Evolutionary conservation across 2,329 filamentous ascomycete species (phyloP).

Genomic region (Talaromyces albobiverticillius): DNA sequence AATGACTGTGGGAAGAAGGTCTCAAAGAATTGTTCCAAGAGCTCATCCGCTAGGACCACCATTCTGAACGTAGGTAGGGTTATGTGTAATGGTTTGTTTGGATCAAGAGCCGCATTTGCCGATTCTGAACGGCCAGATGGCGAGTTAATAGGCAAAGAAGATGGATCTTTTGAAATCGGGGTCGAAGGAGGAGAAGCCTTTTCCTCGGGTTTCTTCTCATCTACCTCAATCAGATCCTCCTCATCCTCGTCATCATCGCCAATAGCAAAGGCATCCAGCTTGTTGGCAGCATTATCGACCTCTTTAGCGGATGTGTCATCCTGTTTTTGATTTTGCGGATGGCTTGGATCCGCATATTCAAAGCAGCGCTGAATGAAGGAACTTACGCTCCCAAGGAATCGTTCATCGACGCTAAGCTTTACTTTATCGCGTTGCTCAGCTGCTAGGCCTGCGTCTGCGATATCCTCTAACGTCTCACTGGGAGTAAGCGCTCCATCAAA

Average conservation of each 20-base stretch:
- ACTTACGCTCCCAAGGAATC: conserved; percentile 87
- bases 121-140: conserved; percentile 59
- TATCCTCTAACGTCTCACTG: conserved; percentile 57
- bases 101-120: conserved; percentile 87
- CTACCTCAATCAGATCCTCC: conserved; percentile 44
- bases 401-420: conserved; percentile 69
- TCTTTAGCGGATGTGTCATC: conserved; percentile 16
- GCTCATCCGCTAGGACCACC: conserved; percentile 94
- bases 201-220: conserved; percentile 25
- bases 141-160: conserved; percentile 40
- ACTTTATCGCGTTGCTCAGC: conserved; percentile 35
- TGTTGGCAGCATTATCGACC: conserved; percentile 34
- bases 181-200: conserved; percentile 24
- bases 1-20: conserved; percentile 91
- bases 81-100: conserved; percentile 88
- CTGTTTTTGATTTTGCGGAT: conserved; percentile 58
- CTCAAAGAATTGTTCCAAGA: conserved; percentile 96
- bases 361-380: conserved; percentile 96
- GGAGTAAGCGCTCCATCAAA: conserved; percentile 71
- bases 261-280: conserved; percentile 66
- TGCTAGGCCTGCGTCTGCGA: conserved; percentile 39
- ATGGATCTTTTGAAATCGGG: conserved; percentile 30
- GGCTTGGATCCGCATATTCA: conserved; percentile 94
- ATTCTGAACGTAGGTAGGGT: conserved; percentile 97
- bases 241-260: conserved; percentile 69